Base-by-base conservation (phyloP, 2,329 filamentous ascomycete species). In the Sclerotiophoma versabilis region DNA sequence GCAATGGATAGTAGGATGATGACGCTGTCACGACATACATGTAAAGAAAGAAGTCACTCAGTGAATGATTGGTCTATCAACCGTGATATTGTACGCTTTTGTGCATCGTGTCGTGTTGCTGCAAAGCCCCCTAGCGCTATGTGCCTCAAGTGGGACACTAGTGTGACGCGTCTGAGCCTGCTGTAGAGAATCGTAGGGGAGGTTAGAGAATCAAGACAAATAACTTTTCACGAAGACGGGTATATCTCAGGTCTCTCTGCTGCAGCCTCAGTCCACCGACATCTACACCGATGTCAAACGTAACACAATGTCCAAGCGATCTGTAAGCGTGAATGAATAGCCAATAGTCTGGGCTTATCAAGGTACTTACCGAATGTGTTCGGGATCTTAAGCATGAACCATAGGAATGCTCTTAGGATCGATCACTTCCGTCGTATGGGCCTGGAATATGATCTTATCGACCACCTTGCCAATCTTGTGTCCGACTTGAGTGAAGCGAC, bases 391-490 rank as follows among this genome's bases (percentile, higher is more conserved):
- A 15, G 17, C 20, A 5, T 39, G 39, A 19, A 49, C 11, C 22
- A 54, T 56, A 1, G 66, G 65, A 19, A 44, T 53, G 19, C 43
- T 36, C n/a, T 44, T 54, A 10, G 61, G 37, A 20, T 71, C 39
- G 17, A 74, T 69, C 4, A 34, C 19, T 55, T 75, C 71, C 0
- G 47, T 55, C 1, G 72, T 75, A 3, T 63, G 50, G 37, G 68
- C 60, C 34, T 71, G 68, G 45, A 63, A 75, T 42, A 65, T 61
- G 5, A 60, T 43, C 9, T 66, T 45, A 37, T 73, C 65, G 29
- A 73, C 54, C 37, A 62, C 57, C 39, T 74, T 68, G 8, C 61
- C 65, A 7, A 58, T 6, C 61, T 76, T 76, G 56, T 62, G 65
- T 4, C 70, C 74, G 19, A 74, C 58, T 5, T 65, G 50, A 2